phyloP scores from a whole-genome alignment of 2,329 filamentous ascomycete genomes.

The Corniculantispora saksenae region DNA sequence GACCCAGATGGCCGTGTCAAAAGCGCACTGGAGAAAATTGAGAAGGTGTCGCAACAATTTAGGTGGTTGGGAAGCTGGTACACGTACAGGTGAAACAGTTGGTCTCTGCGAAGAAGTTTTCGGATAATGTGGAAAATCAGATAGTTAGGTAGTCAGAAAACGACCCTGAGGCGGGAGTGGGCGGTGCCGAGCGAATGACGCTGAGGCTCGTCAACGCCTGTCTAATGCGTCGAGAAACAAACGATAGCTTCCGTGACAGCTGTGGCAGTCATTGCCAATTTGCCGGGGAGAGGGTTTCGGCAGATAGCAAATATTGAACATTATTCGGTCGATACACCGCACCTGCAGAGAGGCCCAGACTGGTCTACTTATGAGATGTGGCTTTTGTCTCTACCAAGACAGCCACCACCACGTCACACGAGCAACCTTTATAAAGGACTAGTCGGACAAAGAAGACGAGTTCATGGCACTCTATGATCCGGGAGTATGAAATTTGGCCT shows the following conservation, averaged over 20 bases:
- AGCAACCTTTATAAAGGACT: background rate
- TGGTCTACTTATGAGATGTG: no score
- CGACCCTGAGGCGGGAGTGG: no score
- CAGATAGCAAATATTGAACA: no score
- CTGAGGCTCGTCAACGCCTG: no score
- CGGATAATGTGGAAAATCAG: no score
- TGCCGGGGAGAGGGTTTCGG: no score
- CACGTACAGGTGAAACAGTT: constrained; percentile 30
- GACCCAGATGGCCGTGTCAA: constrained; percentile 61
- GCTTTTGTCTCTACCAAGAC: background rate
- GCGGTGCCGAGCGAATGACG: no score
- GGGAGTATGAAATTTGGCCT: background rate
- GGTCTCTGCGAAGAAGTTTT: background rate
- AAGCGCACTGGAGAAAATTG: constrained; percentile 60
- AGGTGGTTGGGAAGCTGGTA: constrained; percentile 73
- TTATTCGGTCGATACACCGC: background rate
- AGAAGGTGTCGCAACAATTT: constrained; percentile 58
- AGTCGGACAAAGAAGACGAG: background rate
- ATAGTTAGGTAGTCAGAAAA: background rate
- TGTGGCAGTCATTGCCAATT: no score
- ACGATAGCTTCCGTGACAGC: no score
- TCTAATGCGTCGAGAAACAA: no score
- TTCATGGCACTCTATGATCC: background rate
- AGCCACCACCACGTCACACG: background rate
- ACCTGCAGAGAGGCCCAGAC: background rate